Conservation (phyloP, 2,329 filamentous ascomycete species). For the Cylindrodendrum hubeiense region DNA sequence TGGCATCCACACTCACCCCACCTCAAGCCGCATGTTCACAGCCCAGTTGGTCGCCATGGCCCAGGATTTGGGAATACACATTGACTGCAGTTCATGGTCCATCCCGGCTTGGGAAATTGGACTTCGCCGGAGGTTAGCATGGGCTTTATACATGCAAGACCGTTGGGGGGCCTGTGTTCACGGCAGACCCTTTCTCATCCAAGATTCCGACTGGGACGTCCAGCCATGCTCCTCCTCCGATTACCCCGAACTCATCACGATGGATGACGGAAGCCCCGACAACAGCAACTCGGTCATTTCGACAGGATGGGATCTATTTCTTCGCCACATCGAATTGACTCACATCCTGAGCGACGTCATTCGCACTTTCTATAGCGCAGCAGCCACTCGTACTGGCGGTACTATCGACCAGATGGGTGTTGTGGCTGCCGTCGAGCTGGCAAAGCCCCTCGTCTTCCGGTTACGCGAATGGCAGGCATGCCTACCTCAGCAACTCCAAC, state of each 20-base stretch:
- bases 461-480: conserved; percentile 59
- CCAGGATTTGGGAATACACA: conserved; percentile 69
- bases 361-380: conserved; percentile 59
- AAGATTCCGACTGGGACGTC: conserved; percentile 67
- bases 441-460: conserved; percentile 49
- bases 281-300: conserved; percentile 57
- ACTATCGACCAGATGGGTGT: conserved; percentile 49
- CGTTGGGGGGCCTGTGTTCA: conserved; percentile 71
- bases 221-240: conserved; percentile 50
- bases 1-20: conserved; percentile 35
- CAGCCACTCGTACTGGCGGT: conserved; percentile 46
- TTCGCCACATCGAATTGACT: conserved; percentile 63
- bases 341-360: conserved; percentile 65
- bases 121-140: conserved; percentile 70
- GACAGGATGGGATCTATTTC: conserved; percentile 61
- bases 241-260: conserved; percentile 53
- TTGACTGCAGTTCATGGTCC: conserved; percentile 72
- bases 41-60: conserved; percentile 68
- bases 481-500: conserved; percentile 59
- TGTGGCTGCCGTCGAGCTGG: conserved; percentile 49
- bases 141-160: conserved; percentile 76
- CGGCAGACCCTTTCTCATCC: conserved; percentile 68
- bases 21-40: conserved; percentile 60
- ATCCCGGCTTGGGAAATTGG: conserved; percentile 74
- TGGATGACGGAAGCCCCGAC: conserved; percentile 52